Conservation (phyloP, 148 eudicot species). For the Chenopodium suecicum region DNA sequence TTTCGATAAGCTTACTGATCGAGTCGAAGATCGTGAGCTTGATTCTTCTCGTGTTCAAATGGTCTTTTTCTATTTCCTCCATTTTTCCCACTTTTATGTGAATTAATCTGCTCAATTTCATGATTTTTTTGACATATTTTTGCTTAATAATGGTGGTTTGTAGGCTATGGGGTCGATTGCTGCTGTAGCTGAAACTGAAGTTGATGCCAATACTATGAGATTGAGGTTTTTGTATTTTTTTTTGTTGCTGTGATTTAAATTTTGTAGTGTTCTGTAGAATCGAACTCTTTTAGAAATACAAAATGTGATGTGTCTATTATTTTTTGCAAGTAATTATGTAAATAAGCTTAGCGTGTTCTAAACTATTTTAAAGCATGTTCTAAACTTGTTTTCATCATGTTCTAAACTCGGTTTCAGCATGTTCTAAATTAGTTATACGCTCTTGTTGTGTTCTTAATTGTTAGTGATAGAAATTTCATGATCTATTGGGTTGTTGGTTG, state of each 20-base stretch:
- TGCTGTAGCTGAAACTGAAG: slow-evolving; percentile 66
- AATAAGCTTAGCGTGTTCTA: too few species aligned
- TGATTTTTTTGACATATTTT: too few species aligned
- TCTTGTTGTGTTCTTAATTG: too few species aligned
- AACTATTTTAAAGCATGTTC: too few species aligned
- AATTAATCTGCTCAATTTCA: background rate
- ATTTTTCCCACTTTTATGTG: background rate
- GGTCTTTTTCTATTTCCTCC: slow-evolving; percentile 27
- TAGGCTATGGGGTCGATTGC: slow-evolving; percentile 94
- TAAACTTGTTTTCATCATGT: too few species aligned
- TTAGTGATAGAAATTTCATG: slow-evolving; percentile 4
- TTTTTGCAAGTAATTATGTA: too few species aligned
- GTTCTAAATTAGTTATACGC: too few species aligned
- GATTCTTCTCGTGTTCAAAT: slow-evolving; percentile 92
- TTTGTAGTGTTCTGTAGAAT: too few species aligned
- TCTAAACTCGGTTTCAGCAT: too few species aligned
- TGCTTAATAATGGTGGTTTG: slow-evolving; percentile 2
- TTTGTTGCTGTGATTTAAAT: too few species aligned
- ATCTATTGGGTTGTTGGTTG: slow-evolving; percentile 96
- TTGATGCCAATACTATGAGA: slow-evolving; percentile 80
- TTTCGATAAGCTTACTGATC: slow-evolving; percentile 91
- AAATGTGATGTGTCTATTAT: too few species aligned
- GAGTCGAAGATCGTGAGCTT: slow-evolving; percentile 94
- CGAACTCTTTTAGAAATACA: too few species aligned
- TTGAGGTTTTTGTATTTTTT: slow-evolving; percentile 42